Evolutionary conservation across 495 filamentous ascomycete genomes (phyloP).

Genomic region (Tuber borchii): DNA sequence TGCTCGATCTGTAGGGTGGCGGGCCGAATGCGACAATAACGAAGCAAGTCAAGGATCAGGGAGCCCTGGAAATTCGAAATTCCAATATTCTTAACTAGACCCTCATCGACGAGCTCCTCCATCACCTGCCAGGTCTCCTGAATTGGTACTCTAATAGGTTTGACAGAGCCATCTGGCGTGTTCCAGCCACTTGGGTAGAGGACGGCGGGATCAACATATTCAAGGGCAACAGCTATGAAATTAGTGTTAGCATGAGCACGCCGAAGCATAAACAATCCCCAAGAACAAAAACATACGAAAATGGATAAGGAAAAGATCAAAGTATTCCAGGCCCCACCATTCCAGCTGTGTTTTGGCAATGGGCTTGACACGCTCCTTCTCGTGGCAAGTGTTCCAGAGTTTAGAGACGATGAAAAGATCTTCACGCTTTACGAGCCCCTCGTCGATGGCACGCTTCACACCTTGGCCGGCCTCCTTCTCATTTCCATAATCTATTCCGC

Average conservation of each 20-base stretch:
- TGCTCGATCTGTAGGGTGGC: slow-evolving; percentile 91
- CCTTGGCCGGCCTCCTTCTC: slow-evolving; percentile 78
- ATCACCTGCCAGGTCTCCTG: slow-evolving; percentile 86
- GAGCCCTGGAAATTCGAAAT: slow-evolving; percentile 83
- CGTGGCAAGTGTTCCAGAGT: slow-evolving; percentile 88
- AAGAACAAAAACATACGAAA: slow-evolving; percentile 50
- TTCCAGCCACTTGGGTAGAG: slow-evolving; percentile 78
- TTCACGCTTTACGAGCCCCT: slow-evolving; percentile 75
- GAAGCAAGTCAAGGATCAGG: slow-evolving; percentile 75
- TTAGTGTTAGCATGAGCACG: not conserved
- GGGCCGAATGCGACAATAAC: slow-evolving; percentile 71
- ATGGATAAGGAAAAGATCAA: slow-evolving; percentile 76
- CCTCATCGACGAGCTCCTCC: slow-evolving; percentile 66
- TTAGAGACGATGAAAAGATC: slow-evolving; percentile 91
- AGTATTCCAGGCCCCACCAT: slow-evolving; percentile 80
- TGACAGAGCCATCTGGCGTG: slow-evolving; percentile 52
- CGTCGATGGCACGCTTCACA: slow-evolving; percentile 76
- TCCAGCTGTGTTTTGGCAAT: slow-evolving; percentile 65
- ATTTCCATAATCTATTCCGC: slow-evolving; percentile 70
- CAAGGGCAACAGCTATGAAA: slow-evolving; percentile 55
- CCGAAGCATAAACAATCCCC: not conserved
- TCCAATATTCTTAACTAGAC: slow-evolving; percentile 70
- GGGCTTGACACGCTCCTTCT: slow-evolving; percentile 63
- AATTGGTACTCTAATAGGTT: slow-evolving; percentile 58
- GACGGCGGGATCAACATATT: slow-evolving; percentile 68